Conservation (phyloP, 192 early-diverging fungal genomes). For the Rhizoclosmatium sp. region DNA sequence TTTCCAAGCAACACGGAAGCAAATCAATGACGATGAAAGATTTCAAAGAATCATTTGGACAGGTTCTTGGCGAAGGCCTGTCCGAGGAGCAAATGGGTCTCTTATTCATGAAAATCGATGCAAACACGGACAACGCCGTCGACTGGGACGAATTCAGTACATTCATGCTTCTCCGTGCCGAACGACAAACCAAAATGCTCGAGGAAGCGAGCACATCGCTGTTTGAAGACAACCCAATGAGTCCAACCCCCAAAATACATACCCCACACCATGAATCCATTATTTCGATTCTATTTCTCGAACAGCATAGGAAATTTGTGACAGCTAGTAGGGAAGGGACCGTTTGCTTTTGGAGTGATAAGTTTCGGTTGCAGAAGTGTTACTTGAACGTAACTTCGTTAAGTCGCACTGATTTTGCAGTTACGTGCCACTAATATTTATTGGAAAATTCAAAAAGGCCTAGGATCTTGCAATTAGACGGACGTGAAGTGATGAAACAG, state of each 20-base stretch:
- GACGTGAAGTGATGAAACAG: slow-evolving; percentile 28
- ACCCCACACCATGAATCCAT: slow-evolving; percentile 61
- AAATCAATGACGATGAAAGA: slow-evolving; percentile 46
- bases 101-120: slow-evolving; percentile 69
- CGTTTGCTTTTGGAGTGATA: slow-evolving; percentile 59
- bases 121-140: slow-evolving; percentile 61
- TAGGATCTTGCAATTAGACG: slow-evolving; percentile 14
- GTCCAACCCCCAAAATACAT: slow-evolving; percentile 3
- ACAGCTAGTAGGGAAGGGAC: slow-evolving; percentile 59
- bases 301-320: slow-evolving; percentile 40
- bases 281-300: slow-evolving; percentile 45
- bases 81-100: slow-evolving; percentile 62
- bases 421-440: neutral
- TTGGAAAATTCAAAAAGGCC: too few species aligned
- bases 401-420: neutral
- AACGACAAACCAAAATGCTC: slow-evolving; percentile 56
- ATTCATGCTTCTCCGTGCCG: slow-evolving; percentile 61
- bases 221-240: slow-evolving; percentile 44
- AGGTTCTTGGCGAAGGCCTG: slow-evolving; percentile 53
- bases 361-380: slow-evolving; percentile 52
- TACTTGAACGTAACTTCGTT: slow-evolving; percentile 49
- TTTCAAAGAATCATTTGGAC: slow-evolving; percentile 59
- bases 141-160: slow-evolving; percentile 70
- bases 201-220: slow-evolving; percentile 54
- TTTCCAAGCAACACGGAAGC: slow-evolving; percentile 14